Conservation (phyloP, 192 early-diverging fungal species). For the Globomyces pollinis-pini region DNA sequence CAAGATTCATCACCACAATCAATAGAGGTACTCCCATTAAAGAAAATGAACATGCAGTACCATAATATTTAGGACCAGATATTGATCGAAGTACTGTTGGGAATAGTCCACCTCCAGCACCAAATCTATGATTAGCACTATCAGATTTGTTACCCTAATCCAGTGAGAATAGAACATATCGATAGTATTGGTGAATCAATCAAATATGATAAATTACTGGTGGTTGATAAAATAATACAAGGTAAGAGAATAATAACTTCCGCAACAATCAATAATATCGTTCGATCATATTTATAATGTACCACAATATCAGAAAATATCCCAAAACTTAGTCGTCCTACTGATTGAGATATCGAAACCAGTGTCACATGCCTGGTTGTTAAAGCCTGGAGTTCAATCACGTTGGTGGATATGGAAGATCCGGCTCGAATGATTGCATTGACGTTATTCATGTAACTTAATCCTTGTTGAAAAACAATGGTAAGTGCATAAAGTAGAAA, state of each 20-base stretch:
- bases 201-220: not conserved
- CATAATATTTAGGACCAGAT: constrained; percentile 25
- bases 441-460: constrained; percentile 26
- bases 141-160: too few species aligned
- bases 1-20: constrained; percentile 17
- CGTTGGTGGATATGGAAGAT: not conserved
- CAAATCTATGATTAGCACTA: too few species aligned
- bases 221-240: not conserved
- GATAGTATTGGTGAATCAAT: not conserved
- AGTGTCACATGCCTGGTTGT: constrained; percentile 20
- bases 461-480: constrained; percentile 20
- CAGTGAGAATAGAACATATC: constrained; percentile 14
- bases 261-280: constrained; percentile 15
- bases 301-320: constrained; percentile 12
- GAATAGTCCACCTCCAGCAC: constrained; percentile 18
- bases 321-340: constrained; percentile 11
- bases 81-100: constrained; percentile 19
- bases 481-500: constrained; percentile 24
- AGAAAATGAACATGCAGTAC: constrained; percentile 25
- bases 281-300: constrained; percentile 9
- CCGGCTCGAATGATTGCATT: constrained; percentile 12
- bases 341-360: constrained; percentile 18
- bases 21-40: constrained; percentile 25
- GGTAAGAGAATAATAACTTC: constrained; percentile 4
- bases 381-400: not conserved